Conservation (phyloP, 257 asterid species). For the Cruciata laevipes region DNA sequence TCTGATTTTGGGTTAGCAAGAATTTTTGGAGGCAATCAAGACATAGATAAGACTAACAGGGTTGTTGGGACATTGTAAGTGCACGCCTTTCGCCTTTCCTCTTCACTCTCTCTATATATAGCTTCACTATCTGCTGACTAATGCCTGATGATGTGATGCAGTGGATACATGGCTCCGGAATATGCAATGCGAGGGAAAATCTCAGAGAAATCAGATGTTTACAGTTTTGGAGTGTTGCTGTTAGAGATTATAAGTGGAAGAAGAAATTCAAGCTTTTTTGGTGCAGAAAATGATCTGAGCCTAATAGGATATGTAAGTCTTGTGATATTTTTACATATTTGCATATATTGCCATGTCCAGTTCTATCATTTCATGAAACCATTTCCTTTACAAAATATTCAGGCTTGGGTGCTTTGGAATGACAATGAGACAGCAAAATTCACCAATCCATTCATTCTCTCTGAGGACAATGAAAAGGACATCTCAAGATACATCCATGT, state of each 20-base stretch:
- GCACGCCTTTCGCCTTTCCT: background rate
- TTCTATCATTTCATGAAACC: background rate
- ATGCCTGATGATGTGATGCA: background rate
- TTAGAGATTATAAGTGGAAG: constrained; percentile 51
- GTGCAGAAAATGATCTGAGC: background rate
- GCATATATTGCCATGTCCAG: no score
- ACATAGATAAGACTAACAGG: background rate
- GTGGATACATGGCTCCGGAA: constrained; percentile 45
- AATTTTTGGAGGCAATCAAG: constrained; percentile 12
- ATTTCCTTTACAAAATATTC: background rate
- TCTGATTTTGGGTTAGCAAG: constrained; percentile 13
- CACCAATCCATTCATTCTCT: background rate
- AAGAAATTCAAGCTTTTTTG: constrained; percentile 26
- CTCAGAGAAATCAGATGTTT: constrained; percentile 61
- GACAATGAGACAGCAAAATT: background rate
- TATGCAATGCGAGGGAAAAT: constrained; percentile 59
- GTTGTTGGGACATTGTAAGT: constrained; percentile 13
- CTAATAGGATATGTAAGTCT: constrained; percentile 5
- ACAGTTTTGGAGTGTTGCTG: constrained; percentile 53
- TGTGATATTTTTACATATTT: no score
- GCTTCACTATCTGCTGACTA: background rate
- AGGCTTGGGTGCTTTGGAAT: constrained; percentile 8
- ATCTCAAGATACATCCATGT: constrained; percentile 31
- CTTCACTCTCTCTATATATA: background rate
- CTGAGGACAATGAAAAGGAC: constrained; percentile 1